These are phyloP conservation scores for Scortechinia acanthostroma DNA, from an alignment of 2,329 filamentous ascomycete species.

Conservation along the genomic window DNA sequence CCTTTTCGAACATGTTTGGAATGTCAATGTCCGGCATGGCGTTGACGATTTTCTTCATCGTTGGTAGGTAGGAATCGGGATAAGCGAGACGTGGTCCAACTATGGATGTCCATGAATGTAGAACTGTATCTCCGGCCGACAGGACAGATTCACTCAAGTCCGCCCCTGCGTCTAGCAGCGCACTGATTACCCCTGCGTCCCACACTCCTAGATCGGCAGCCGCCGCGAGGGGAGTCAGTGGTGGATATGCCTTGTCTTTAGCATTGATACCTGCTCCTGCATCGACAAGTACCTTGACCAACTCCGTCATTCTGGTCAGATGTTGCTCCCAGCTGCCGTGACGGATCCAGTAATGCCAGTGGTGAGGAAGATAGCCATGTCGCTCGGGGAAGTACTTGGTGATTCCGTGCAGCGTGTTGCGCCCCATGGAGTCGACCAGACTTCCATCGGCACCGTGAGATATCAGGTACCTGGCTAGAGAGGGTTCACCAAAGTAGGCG, in stretches of 20 bases:
- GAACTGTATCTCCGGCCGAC: constrained; percentile 8
- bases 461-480: constrained; percentile 6
- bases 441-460: constrained; percentile 10
- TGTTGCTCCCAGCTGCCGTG: constrained; percentile 14
- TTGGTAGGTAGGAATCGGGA: constrained; percentile 10
- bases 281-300: constrained; percentile 6
- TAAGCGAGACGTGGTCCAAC: constrained; percentile 12
- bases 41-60: constrained; percentile 9
- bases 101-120: constrained; percentile 13
- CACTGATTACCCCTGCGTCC: constrained; percentile 12
- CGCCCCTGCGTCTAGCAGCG: constrained; percentile 11
- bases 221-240: constrained; percentile 10
- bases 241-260: constrained; percentile 8
- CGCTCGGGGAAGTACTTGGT: constrained; percentile 11
- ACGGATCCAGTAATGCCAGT: constrained; percentile 19
- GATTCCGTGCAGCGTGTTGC: constrained; percentile 14
- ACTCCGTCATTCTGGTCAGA: constrained; percentile 7
- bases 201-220: constrained; percentile 13
- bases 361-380: constrained; percentile 12
- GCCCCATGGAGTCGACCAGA: constrained; percentile 8
- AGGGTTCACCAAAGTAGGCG: constrained; percentile 11
- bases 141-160: constrained; percentile 8
- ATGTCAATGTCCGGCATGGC: constrained; percentile 9
- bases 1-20: constrained; percentile 8
- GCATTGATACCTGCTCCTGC: constrained; percentile 6